These are phyloP conservation scores for Eucalyptus regnans DNA, from an alignment of 345 rosid species.

Conservation along the genomic window DNA sequence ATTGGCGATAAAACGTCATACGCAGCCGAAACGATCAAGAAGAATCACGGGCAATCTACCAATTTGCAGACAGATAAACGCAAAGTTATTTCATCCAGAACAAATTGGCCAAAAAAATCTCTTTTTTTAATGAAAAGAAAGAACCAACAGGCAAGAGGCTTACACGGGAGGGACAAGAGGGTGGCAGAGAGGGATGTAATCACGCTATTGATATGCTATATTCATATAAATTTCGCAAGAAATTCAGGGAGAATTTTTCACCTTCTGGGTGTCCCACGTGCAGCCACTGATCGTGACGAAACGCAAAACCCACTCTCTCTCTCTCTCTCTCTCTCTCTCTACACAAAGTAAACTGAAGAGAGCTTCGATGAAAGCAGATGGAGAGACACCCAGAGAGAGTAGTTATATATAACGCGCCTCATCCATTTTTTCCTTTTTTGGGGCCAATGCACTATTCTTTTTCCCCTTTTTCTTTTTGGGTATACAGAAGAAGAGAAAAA, in stretches of 20 bases:
- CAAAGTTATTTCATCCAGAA: background rate
- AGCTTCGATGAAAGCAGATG: background rate
- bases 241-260: conserved; percentile 11
- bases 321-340: background rate
- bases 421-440: background rate
- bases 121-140: background rate
- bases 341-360: background rate
- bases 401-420: background rate
- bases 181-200: background rate
- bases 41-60: background rate
- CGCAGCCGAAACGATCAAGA: background rate
- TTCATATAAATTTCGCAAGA: background rate
- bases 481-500: background rate
- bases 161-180: background rate
- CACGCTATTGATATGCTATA: background rate
- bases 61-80: background rate
- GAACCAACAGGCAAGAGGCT: background rate
- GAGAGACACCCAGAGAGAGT: background rate
- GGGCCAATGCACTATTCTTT: background rate
- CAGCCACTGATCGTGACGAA: conserved; percentile 42
- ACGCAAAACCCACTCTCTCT: conserved; percentile 1
- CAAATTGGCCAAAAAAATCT: background rate
- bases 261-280: conserved; percentile 57
- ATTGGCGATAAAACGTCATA: background rate
- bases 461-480: background rate